phyloP scores from a whole-genome alignment of 176 grass and related monocot species.

The Phyllostachys edulis region DNA sequence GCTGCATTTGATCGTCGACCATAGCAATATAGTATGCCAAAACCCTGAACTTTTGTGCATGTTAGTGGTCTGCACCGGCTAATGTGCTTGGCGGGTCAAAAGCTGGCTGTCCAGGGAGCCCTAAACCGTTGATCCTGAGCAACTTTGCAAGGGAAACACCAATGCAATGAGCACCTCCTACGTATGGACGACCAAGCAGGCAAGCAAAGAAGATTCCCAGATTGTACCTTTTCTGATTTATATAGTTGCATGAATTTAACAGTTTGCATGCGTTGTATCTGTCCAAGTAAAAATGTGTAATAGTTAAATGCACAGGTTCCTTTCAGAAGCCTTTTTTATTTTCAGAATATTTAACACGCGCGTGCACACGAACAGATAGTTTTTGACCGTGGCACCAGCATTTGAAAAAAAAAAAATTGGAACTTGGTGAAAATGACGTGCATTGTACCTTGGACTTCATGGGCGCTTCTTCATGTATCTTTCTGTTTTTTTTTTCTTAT shows the following conservation, averaged over 20 bases:
- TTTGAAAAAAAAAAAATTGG: neutral
- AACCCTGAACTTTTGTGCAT: conserved; percentile 6
- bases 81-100: conserved; percentile 45
- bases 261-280: conserved; percentile 2
- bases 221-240: conserved; percentile 24
- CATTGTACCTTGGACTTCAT: neutral
- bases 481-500: neutral
- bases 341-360: neutral
- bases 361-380: neutral
- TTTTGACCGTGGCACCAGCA: conserved; percentile 19
- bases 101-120: conserved; percentile 3
- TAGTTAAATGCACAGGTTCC: neutral
- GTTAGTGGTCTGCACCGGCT: conserved; percentile 16
- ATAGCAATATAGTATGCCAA: conserved; percentile 23
- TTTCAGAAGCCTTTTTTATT: neutral
- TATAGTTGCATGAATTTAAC: conserved; percentile 7
- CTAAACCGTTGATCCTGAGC: too few relatives aligned
- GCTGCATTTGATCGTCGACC: conserved; percentile 30
- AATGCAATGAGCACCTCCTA: conserved; percentile 8
- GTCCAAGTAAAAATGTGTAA: neutral
- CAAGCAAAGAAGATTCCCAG: conserved; percentile 29
- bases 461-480: neutral
- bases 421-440: conserved; percentile 30
- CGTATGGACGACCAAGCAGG: neutral
- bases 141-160: neutral